A percentile compares a stretch with the other conserved stretches of the same genome.
Conservation (phyloP, 805 yeast species). For the Schwanniomyces occidentalis region DNA sequence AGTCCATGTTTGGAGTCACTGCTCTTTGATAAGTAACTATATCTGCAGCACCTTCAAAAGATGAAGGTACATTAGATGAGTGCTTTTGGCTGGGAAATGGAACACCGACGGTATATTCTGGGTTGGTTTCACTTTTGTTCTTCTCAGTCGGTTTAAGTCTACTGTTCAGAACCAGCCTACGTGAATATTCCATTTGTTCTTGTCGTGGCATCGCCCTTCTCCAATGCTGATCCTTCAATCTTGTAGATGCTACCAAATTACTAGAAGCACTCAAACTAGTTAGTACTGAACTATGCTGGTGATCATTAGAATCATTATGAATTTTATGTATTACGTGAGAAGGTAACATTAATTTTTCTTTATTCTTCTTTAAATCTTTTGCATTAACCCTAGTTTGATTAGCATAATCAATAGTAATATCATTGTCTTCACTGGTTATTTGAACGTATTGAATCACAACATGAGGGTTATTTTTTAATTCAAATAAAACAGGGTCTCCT, state of each 20-base stretch:
- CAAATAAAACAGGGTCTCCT: slow-evolving; percentile 42
- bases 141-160: too few species aligned
- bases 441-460: slow-evolving; percentile 32
- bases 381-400: neutral
- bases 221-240: too few species aligned
- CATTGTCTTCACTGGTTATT: slow-evolving; percentile 30
- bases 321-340: slow-evolving; percentile 14
- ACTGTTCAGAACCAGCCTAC: too few species aligned
- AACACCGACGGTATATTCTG: too few species aligned
- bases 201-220: too few species aligned
- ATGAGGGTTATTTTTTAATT: slow-evolving; percentile 17
- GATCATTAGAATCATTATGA: slow-evolving; percentile 1
- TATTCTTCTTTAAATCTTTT: slow-evolving; percentile 2
- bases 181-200: too few species aligned
- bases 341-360: slow-evolving; percentile 10
- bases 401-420: neutral
- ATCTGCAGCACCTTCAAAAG: slow-evolving; percentile 10
- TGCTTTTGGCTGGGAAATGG: too few species aligned
- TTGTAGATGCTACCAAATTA: too few species aligned
- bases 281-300: neutral
- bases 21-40: slow-evolving; percentile 12
- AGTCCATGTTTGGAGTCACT: slow-evolving; percentile 4
- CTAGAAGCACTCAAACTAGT: too few species aligned
- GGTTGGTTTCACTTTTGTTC: too few species aligned
- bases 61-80: slow-evolving; percentile 4